Evolutionary conservation across 495 filamentous ascomycete species (phyloP).

Genomic region (Parachaetomium inaequale): DNA sequence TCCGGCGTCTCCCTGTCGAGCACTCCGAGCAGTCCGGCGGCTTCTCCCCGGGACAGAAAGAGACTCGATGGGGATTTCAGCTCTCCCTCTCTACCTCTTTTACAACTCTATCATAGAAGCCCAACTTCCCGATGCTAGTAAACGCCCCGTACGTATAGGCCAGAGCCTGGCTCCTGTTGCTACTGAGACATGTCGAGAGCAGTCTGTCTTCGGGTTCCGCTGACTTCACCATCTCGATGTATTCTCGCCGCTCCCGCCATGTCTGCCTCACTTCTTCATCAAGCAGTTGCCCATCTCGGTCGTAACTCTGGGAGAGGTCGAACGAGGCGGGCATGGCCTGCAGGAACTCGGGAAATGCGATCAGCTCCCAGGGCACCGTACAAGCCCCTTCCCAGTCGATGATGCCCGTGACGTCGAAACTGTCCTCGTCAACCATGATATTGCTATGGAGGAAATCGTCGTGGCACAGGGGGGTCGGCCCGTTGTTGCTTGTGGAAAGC

Average conservation of each 20-base stretch:
- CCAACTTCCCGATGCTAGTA: slow-evolving; percentile 10
- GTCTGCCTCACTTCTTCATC: slow-evolving; percentile 9
- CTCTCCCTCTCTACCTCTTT: neutral
- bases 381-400: slow-evolving; percentile 39
- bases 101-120: slow-evolving; percentile 4
- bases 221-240: slow-evolving; percentile 16
- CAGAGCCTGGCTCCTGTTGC: slow-evolving; percentile 5
- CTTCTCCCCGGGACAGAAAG: too few relatives aligned
- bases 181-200: slow-evolving; percentile 8
- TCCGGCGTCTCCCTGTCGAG: too few relatives aligned
- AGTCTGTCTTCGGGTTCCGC: neutral
- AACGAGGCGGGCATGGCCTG: slow-evolving; percentile 5
- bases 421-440: slow-evolving; percentile 33
- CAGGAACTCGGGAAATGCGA: slow-evolving; percentile 15
- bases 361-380: slow-evolving; percentile 30
- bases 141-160: slow-evolving; percentile 9
- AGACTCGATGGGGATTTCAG: too few relatives aligned
- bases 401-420: slow-evolving; percentile 27
- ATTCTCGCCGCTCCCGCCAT: slow-evolving; percentile 16
- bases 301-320: slow-evolving; percentile 15
- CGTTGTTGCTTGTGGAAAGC: slow-evolving; percentile 17
- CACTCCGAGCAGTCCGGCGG: too few relatives aligned
- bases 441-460: slow-evolving; percentile 37
- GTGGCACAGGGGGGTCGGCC: slow-evolving; percentile 31
- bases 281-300: slow-evolving; percentile 10